A percentile compares a stretch with the other conserved stretches of the same genome.
phyloP scores from a whole-genome alignment of 352 stramenopile species.

The Halophytophthora batemanensis region DNA sequence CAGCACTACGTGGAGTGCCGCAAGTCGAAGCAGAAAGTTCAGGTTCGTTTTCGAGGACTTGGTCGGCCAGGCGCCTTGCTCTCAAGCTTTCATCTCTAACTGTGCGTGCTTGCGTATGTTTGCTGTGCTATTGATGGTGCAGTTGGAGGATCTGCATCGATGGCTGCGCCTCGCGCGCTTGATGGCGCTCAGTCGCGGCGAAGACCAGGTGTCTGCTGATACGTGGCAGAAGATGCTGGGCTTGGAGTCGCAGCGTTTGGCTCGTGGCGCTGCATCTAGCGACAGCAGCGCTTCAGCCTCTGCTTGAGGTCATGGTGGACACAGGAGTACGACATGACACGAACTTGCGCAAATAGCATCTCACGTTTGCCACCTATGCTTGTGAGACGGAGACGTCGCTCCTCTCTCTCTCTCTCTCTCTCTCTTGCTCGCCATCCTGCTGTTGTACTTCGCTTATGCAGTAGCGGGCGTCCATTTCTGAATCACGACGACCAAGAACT shows the following conservation, averaged over 20 bases:
- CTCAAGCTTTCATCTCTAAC: background rate
- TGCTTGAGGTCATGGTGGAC: conserved; percentile 6
- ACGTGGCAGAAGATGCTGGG: conserved; percentile 62
- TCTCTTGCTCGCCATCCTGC: conserved; percentile 5
- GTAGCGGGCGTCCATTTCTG: conserved; percentile 87
- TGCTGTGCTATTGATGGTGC: conserved; percentile 6
- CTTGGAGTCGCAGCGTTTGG: conserved; percentile 44
- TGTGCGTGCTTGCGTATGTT: background rate
- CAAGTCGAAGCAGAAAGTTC: conserved; percentile 65
- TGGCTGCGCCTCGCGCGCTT: conserved; percentile 74
- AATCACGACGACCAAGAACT: conserved; percentile 94
- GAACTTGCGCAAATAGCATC: background rate
- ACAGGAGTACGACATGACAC: conserved; percentile 8
- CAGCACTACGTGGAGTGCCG: conserved; percentile 76
- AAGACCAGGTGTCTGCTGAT: conserved; percentile 40
- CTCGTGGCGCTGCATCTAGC: no score
- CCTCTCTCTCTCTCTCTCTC: background rate
- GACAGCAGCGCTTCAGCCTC: conserved; percentile 8
- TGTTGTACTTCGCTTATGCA: conserved; percentile 8
- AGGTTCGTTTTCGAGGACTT: conserved; percentile 36
- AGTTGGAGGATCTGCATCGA: conserved; percentile 77
- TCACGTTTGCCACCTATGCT: conserved; percentile 5
- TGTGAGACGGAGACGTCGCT: conserved; percentile 3
- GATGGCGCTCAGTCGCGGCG: conserved; percentile 57
- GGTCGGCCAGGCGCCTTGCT: background rate